Percentiles rank a stretch among this genome's conserved stretches.
Evolutionary conservation across 2,329 filamentous ascomycete species (phyloP).

Genomic region (Hymenoscyphus linearis): DNA sequence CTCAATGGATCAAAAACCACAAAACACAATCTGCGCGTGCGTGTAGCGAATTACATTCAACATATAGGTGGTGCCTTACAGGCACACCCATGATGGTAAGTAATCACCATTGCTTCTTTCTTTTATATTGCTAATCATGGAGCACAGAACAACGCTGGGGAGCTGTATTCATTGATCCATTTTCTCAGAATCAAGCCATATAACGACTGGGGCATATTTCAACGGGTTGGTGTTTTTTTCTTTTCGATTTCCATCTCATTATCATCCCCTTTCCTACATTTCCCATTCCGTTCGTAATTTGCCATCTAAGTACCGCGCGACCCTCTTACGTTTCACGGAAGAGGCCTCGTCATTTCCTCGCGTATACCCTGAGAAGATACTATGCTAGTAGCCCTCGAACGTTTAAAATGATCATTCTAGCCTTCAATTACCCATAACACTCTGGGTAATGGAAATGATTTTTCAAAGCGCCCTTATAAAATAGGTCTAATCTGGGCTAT

Average conservation of each 20-base stretch:
- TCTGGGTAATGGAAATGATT: too few species aligned
- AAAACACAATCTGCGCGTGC: slow-evolving; percentile 57
- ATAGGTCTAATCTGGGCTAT: too few species aligned
- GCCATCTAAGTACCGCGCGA: too few species aligned
- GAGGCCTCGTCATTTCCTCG: too few species aligned
- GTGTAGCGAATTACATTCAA: slow-evolving; percentile 51
- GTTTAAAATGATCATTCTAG: too few species aligned
- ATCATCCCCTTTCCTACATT: too few species aligned
- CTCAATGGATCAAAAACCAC: slow-evolving; percentile 75
- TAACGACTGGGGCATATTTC: slow-evolving; percentile 58
- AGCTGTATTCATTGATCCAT: slow-evolving; percentile 70
- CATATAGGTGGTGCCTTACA: slow-evolving; percentile 68
- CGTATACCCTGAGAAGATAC: too few species aligned
- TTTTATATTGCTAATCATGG: not conserved
- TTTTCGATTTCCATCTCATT: slow-evolving; percentile 19
- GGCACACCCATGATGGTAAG: slow-evolving; percentile 75
- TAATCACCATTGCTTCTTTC: not conserved
- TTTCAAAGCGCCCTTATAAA: too few species aligned
- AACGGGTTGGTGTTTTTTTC: slow-evolving; percentile 36
- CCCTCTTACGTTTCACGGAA: too few species aligned
- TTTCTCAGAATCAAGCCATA: slow-evolving; percentile 78
- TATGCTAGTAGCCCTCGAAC: too few species aligned
- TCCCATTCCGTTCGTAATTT: too few species aligned
- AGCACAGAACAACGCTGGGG: slow-evolving; percentile 59
- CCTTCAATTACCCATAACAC: too few species aligned